Evolutionary conservation across 192 early-diverging fungal species (phyloP).

Genomic region (Gaertneriomyces sp.): DNA sequence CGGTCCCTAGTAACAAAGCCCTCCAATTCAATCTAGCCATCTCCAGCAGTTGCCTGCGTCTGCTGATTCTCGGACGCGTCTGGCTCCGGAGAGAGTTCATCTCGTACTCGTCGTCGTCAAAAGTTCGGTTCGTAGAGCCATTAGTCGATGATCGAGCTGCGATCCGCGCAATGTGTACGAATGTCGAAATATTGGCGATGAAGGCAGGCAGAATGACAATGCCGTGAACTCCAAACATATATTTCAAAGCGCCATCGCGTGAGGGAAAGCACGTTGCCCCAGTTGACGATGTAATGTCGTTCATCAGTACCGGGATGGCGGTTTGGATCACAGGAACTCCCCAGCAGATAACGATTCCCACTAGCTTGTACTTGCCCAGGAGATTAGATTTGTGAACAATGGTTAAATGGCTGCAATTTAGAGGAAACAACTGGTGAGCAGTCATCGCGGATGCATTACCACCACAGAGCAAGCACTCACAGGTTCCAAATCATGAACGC

Average conservation of each 20-base stretch:
- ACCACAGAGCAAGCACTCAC: constrained; percentile 6
- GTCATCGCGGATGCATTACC: too few relatives aligned
- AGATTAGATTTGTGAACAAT: constrained; percentile 30
- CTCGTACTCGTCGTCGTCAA: background rate
- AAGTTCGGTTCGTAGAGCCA: background rate
- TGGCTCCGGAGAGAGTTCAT: background rate
- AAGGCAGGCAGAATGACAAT: constrained; percentile 21
- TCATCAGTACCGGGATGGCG: constrained; percentile 8
- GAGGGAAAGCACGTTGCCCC: constrained; percentile 23
- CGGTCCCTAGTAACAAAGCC: constrained; percentile 22
- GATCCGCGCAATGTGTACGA: constrained; percentile 24
- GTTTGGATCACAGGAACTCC: constrained; percentile 22
- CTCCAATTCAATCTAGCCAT: constrained; percentile 30
- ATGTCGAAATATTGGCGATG: constrained; percentile 21
- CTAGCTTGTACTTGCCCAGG: constrained; percentile 23
- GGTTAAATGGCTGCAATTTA: constrained; percentile 16
- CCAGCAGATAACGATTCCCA: constrained; percentile 29
- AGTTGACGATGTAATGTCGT: constrained; percentile 17
- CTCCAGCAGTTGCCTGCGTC: constrained; percentile 18
- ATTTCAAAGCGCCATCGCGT: constrained; percentile 10
- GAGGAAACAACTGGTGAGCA: background rate
- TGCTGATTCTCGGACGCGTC: background rate
- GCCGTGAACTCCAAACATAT: constrained; percentile 21
- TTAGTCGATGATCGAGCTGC: background rate
- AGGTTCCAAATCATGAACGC: constrained; percentile 32